These are phyloP conservation scores for Paecilomyces formosus DNA, from an alignment of 2,329 filamentous ascomycete species.

Conservation along the genomic window DNA sequence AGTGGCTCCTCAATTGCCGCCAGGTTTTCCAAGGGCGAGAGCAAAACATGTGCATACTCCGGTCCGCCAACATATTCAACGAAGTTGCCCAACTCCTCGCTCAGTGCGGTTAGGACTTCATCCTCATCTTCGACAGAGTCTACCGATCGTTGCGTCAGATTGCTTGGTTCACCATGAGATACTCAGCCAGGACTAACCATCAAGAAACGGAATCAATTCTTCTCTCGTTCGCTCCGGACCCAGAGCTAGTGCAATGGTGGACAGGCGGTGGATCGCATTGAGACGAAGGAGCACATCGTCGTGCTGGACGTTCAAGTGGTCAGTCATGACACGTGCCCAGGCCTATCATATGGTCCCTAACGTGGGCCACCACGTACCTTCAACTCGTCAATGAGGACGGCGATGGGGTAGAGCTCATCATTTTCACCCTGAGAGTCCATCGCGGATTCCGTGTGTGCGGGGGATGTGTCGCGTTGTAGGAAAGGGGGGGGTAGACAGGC, in stretches of 20 bases:
- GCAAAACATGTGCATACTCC: constrained; percentile 87
- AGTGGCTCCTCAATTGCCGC: constrained; percentile 97
- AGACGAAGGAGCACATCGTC: constrained; percentile 96
- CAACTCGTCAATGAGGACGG: constrained; percentile 97
- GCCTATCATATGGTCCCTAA: constrained; percentile 1
- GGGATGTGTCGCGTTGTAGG: constrained; percentile 13
- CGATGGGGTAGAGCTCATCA: constrained; percentile 99
- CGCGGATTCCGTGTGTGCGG: constrained; percentile 37
- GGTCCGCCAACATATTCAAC: constrained; percentile 96
- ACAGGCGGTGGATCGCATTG: constrained; percentile 96
- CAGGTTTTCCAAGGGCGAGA: constrained; percentile 94
- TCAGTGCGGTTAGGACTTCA: constrained; percentile 92
- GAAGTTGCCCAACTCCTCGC: constrained; percentile 92
- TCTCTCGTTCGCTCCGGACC: constrained; percentile 95
- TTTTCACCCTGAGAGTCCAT: constrained; percentile 91
- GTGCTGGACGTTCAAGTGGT: constrained; percentile 53
- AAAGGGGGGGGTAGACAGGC: constrained; percentile 14
- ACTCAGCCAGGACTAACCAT: constrained; percentile 59
- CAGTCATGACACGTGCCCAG: constrained; percentile 16
- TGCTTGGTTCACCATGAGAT: constrained; percentile 8
- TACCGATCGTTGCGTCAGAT: constrained; percentile 34
- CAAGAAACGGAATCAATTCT: constrained; percentile 97
- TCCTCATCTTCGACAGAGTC: constrained; percentile 99
- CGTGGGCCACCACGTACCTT: constrained; percentile 58
- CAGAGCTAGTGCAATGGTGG: constrained; percentile 93